Conservation (phyloP, 2,329 filamentous ascomycete genomes). For the Myotisia sp. region DNA sequence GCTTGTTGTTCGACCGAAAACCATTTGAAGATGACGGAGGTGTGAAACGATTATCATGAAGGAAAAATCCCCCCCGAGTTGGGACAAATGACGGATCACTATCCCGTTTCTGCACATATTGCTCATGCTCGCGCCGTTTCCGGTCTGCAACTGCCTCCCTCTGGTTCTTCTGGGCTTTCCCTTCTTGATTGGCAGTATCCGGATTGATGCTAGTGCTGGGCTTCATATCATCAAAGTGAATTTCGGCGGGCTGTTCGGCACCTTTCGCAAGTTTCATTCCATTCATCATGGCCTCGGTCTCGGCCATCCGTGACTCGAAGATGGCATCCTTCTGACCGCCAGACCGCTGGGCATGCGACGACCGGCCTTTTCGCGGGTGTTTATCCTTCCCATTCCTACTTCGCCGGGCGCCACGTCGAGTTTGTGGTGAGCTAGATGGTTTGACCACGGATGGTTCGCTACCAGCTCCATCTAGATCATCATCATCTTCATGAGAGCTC, state of each 20-base stretch:
- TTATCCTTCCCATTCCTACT: constrained; percentile 13
- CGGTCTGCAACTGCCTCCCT: constrained; percentile 52
- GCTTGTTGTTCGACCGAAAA: constrained; percentile 41
- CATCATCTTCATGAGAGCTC: constrained; percentile 44
- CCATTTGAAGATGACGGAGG: constrained; percentile 46
- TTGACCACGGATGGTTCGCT: constrained; percentile 39
- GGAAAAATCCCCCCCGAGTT: constrained; percentile 87
- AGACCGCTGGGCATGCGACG: constrained; percentile 12
- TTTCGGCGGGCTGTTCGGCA: constrained; percentile 23
- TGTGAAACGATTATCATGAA: constrained; percentile 77
- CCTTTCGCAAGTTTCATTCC: constrained; percentile 38
- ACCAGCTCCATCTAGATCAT: constrained; percentile 45
- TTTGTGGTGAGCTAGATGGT: constrained; percentile 15
- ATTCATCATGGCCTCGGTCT: constrained; percentile 49
- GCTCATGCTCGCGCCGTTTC: constrained; percentile 73
- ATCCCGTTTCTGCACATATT: constrained; percentile 76
- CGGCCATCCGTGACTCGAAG: constrained; percentile 31
- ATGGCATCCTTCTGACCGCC: constrained; percentile 17
- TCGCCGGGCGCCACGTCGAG: not conserved
- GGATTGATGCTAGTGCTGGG: not conserved
- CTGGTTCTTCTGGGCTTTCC: constrained; percentile 25
- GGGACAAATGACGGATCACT: constrained; percentile 87
- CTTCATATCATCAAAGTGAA: constrained; percentile 38
- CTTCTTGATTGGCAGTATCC: constrained; percentile 12
- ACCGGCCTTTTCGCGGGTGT: constrained; percentile 17